A percentile compares a stretch with the other conserved stretches of the same genome.
Conservation (phyloP, 305 asterid genomes). For the Fraxinus dipetala region DNA sequence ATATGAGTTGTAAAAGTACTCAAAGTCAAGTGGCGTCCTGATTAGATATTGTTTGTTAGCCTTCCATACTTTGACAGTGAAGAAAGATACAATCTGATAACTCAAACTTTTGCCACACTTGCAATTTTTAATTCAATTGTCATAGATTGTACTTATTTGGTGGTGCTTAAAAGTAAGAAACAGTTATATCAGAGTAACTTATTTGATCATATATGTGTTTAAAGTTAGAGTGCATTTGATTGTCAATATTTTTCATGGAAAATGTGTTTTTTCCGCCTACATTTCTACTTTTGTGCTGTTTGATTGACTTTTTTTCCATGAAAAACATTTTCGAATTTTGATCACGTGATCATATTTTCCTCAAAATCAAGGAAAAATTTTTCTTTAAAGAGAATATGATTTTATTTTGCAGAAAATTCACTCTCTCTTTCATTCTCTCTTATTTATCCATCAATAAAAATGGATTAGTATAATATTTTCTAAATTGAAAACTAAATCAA, state of each 20-base stretch:
- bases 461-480: no score
- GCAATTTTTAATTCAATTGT: background rate
- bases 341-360: background rate
- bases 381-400: background rate
- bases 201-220: background rate
- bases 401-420: background rate
- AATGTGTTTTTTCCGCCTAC: no score
- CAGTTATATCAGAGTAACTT: background rate
- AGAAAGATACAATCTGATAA: background rate
- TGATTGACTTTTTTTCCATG: background rate
- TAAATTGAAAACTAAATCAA: background rate
- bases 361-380: no score
- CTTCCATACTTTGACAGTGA: background rate
- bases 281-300: no score
- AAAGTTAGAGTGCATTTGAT: background rate
- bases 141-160: background rate
- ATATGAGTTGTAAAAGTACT: background rate
- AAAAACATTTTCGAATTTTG: no score
- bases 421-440: background rate
- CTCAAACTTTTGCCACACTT: background rate
- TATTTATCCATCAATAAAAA: background rate
- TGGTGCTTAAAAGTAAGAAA: background rate
- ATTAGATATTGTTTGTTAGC: background rate
- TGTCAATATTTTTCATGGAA: background rate
- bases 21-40: background rate